Evolutionary conservation across 139 green algal genomes (phyloP).

Genomic region (Diplosphaera chodatii): DNA sequence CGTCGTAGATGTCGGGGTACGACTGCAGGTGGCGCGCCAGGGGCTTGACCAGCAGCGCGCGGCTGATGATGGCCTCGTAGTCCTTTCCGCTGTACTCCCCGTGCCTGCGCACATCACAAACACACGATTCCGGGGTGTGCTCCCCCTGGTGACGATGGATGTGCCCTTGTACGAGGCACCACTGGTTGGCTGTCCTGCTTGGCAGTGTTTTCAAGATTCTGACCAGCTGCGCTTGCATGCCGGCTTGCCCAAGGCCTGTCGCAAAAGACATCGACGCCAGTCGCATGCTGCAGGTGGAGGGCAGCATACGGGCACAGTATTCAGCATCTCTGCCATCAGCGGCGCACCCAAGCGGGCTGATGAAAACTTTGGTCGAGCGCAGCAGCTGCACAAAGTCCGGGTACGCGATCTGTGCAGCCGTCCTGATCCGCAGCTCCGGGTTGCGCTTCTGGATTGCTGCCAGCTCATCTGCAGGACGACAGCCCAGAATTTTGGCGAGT

Average conservation of each 20-base stretch:
- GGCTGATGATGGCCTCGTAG: slow-evolving; percentile 1
- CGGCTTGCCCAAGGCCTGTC: too few species aligned
- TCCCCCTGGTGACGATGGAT: too few species aligned
- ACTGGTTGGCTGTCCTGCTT: too few species aligned
- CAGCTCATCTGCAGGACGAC: background rate
- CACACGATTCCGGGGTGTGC: too few species aligned
- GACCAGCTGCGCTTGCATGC: too few species aligned
- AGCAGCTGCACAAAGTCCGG: background rate
- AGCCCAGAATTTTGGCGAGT: too few species aligned
- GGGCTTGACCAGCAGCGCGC: slow-evolving; percentile 6
- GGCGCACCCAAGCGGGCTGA: background rate
- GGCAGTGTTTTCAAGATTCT: too few species aligned
- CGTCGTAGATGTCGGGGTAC: slow-evolving; percentile 6
- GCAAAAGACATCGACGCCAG: too few species aligned
- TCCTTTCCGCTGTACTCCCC: slow-evolving; percentile 6
- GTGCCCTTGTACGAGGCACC: too few species aligned
- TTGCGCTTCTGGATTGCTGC: background rate
- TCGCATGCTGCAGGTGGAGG: too few species aligned
- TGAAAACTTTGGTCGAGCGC: slow-evolving; percentile 3
- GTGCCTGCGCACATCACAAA: background rate
- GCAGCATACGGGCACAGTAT: too few species aligned
- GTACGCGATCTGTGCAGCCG: background rate
- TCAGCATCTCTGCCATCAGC: too few species aligned
- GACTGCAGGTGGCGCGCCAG: slow-evolving; percentile 1
- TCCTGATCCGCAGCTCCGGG: background rate